phyloP scores from a whole-genome alignment of 108 stramenopile species.

The Schizochytrium sp. region DNA sequence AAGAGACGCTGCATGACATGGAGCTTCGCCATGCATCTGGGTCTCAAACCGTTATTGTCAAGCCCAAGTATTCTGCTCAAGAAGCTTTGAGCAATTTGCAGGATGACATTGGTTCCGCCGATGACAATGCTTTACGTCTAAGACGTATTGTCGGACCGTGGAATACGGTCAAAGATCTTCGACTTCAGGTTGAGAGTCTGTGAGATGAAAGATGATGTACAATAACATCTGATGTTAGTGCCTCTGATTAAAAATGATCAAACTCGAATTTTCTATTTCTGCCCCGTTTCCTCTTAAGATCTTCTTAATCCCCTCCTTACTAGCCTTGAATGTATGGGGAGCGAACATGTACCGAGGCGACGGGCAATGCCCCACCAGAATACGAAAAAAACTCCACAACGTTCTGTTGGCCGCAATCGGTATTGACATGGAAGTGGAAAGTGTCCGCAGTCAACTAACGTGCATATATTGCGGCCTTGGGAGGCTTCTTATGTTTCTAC shows the following conservation, averaged over 20 bases:
- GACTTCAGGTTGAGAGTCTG: not conserved
- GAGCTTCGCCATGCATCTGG: slow-evolving; percentile 43
- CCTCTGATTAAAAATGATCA: not conserved
- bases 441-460: not conserved
- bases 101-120: not conserved
- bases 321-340: not conserved
- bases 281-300: not conserved
- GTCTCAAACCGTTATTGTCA: slow-evolving; percentile 18
- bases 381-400: slow-evolving; percentile 39
- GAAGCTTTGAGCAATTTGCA: not conserved
- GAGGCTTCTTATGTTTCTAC: not conserved
- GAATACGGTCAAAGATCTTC: not conserved
- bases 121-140: not conserved
- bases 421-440: slow-evolving; percentile 4
- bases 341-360: slow-evolving; percentile 28
- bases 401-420: slow-evolving; percentile 22
- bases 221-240: not conserved
- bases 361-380: slow-evolving; percentile 9
- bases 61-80: not conserved
- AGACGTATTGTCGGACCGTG: slow-evolving; percentile 42
- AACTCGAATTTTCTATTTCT: not conserved
- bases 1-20: slow-evolving; percentile 43
- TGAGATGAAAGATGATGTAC: not conserved
- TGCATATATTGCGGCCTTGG: slow-evolving; percentile 21
- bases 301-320: not conserved